Percentiles rank a stretch among this genome's conserved stretches.
These are phyloP conservation scores for Populus trichocarpa DNA, from an alignment of 441 rosid genomes.

Conservation along the genomic window DNA sequence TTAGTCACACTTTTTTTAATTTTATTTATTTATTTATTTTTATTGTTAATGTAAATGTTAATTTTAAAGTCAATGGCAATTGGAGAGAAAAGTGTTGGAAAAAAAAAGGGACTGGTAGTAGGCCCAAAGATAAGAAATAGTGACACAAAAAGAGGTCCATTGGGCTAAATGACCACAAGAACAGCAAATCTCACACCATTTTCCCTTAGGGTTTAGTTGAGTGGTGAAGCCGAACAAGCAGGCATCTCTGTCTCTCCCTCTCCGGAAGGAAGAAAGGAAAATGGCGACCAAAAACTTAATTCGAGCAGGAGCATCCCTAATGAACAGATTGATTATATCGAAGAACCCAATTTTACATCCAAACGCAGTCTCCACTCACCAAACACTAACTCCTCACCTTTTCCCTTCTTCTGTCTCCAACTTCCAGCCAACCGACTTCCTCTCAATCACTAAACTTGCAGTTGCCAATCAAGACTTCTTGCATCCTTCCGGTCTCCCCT, in stretches of 20 bases:
- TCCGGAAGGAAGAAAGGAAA: background rate
- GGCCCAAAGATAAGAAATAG: background rate
- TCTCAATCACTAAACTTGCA: conserved; percentile 18
- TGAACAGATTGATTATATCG: conserved; percentile 39
- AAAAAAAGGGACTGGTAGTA: background rate
- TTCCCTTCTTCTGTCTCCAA: conserved; percentile 68
- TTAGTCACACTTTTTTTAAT: too few relatives aligned
- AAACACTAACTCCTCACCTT: conserved; percentile 41
- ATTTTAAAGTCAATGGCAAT: too few relatives aligned
- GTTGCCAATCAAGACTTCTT: conserved; percentile 40
- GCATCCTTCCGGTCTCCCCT: conserved; percentile 68
- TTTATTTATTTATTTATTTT: too few relatives aligned
- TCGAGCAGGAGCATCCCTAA: conserved; percentile 59
- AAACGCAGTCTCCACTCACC: conserved; percentile 23
- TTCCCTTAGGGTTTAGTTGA: conserved; percentile 18
- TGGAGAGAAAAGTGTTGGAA: background rate
- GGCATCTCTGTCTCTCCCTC: background rate
- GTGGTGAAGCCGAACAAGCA: background rate
- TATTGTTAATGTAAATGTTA: too few relatives aligned
- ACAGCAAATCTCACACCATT: background rate
- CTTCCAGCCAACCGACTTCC: conserved; percentile 36
- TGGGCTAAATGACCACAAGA: background rate
- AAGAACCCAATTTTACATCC: conserved; percentile 32
- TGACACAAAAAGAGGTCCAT: background rate
- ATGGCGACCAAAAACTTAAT: conserved; percentile 79